Percentiles rank a stretch among this genome's conserved stretches.
Conservation (phyloP, 2,329 filamentous ascomycete species). For the Aspergillus quadricinctus region DNA sequence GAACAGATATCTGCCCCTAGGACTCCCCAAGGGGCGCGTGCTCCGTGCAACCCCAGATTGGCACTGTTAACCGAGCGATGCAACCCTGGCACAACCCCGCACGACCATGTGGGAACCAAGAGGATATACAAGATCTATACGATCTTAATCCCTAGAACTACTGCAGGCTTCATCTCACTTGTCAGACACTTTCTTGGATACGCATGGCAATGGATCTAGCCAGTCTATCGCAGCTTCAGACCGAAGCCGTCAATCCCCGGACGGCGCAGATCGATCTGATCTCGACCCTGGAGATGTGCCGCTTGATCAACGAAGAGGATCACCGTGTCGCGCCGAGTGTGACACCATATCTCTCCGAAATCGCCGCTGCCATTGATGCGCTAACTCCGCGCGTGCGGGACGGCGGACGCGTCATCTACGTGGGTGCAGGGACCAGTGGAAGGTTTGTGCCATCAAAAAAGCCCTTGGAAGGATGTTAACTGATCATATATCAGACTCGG, state of each 20-base stretch:
- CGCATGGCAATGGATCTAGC: background rate
- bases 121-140: background rate
- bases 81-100: background rate
- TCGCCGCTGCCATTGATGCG: slow-evolving; percentile 33
- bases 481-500: slow-evolving; percentile 27
- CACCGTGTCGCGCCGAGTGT: slow-evolving; percentile 29
- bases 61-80: slow-evolving; percentile 16
- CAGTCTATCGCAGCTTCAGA: slow-evolving; percentile 31
- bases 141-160: background rate
- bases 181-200: background rate
- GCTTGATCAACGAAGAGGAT: slow-evolving; percentile 37
- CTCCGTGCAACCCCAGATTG: background rate
- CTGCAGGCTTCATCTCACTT: background rate
- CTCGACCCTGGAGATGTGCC: slow-evolving; percentile 37
- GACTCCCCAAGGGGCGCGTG: no score
- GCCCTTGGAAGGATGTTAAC: no score
- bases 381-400: slow-evolving; percentile 26
- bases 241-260: slow-evolving; percentile 33
- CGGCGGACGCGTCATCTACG: slow-evolving; percentile 33
- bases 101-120: no score
- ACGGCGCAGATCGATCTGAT: slow-evolving; percentile 35
- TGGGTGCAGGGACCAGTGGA: slow-evolving; percentile 45
- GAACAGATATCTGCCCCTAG: background rate
- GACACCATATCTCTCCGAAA: slow-evolving; percentile 26
- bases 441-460: slow-evolving; percentile 22